Evolutionary conservation across 164 flowering plant species (phyloP), one percentile per base, ranked within the genome.

Genomic region (Berberis vulgaris): DNA sequence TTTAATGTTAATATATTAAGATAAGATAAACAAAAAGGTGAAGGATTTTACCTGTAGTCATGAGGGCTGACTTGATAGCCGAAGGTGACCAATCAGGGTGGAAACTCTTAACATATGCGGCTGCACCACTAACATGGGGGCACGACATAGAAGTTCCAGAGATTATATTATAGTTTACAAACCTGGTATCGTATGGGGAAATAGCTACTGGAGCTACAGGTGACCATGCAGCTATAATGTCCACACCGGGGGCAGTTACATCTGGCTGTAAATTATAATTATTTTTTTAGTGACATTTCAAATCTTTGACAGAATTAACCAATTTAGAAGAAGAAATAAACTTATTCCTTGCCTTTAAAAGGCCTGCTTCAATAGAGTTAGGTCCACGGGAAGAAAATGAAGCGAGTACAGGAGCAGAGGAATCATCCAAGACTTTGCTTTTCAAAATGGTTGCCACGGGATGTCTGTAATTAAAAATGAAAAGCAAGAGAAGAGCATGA

Each of bases 121-220:
- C 69, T 2, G 50, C 63, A 41, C 58, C 69, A 10, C 78, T 69
- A 6, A 69, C 85, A 58, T 83, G 87, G 11, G 87, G 85, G 70
- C 84, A 81, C 52, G 87, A 38, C 87, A 80, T 80, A 62, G 87
- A 83, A 57, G 87, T 81, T 2, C 87, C 85, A 6, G 85, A 81
- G 3, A 77, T 61, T 2, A 83, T 73, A 59, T 78, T 80, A 64
- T 62, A 81, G 4, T 60, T 39, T n/a, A 61, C 54, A 49, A 13
- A 46, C 64, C 64, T 47, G 3, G 4, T 61, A 26, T 61, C 64
- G 6, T 13, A 6, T 9, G 3, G 0, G 5, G 1, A 26, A 1
- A 7, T 43, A 6, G 64, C 6, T 7, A 43, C 49, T 40, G 68
- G 38, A 10, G 43, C 46, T 45, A 54, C 61, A 73, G 73, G 65